phyloP scores from a whole-genome alignment of 768 basidiomycete genomes.

The Leucocoprinus leucothites region DNA sequence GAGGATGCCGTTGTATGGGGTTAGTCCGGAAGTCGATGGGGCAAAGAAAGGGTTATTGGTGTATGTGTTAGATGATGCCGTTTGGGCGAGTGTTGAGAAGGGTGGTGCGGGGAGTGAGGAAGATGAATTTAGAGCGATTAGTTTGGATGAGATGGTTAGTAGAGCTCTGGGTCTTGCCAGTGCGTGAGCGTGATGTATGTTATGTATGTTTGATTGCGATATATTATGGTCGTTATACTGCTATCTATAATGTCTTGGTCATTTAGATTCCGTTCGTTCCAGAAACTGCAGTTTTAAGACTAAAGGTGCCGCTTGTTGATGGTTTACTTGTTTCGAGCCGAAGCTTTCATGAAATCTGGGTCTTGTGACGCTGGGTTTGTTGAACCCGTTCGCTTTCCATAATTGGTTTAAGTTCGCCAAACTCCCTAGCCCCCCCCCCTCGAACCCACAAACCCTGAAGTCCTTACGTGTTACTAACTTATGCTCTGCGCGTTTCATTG shows the following conservation, averaged over 20 bases:
- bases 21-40: constrained; percentile 76
- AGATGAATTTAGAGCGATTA: constrained; percentile 71
- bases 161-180: constrained; percentile 33
- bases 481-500: no score
- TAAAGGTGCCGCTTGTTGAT: no score
- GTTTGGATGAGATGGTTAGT: constrained; percentile 86
- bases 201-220: neutral
- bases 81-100: constrained; percentile 66
- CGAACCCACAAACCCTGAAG: no score
- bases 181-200: neutral
- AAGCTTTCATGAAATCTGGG: no score
- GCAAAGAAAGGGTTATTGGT: constrained; percentile 77
- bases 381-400: no score
- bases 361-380: no score
- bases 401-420: no score
- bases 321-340: no score
- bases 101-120: constrained; percentile 43
- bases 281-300: no score
- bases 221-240: neutral
- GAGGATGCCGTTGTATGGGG: constrained; percentile 85
- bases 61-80: constrained; percentile 90
- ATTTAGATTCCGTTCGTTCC: no score
- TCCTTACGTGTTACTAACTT: no score
- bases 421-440: no score
- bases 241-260: neutral